Evolutionary conservation across 2,329 filamentous ascomycete species (phyloP), one percentile per base, ranked within the genome.

Genomic region (Trichoderma gracile): DNA sequence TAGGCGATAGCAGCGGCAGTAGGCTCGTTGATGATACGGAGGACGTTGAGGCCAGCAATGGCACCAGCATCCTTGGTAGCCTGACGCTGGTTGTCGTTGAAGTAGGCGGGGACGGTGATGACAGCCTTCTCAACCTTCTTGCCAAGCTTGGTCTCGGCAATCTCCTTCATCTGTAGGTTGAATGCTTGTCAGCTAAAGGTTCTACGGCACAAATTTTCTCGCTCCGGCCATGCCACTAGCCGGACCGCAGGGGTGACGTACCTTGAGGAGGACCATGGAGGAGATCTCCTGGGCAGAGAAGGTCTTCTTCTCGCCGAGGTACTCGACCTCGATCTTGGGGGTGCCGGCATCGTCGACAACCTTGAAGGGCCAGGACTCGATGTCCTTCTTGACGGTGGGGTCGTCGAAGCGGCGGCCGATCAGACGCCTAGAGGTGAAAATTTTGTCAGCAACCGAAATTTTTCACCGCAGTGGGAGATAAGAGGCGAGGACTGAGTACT

Each of bases 71-170:
- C 95, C 89, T 98, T 98, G 83, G 95, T 99, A 71, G 95, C 92
- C 84, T 98, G 95, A 83, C 95, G 91, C 86, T 99, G 95, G 86
- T 96, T 97, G 89, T 99, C 95, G 87, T 98, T 98, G 92, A 99
- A 99, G 88, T 99, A 99, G 78, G 95, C 95, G 65, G 95, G 95
- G 66, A 98, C 95, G 68, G 95, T 99, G 81, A 99, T 93, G 79
- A 99, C 95, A 70, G 95, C 95, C 89, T 98, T 98, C 83, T 95
- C 89, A 75, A 98, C 93, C 85, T 95, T 96, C 90, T 96, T 97
- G 81, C 93, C 95, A 74, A 99, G 89, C 88, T 99, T 98, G 81
- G 86, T 86, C 86, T 99, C 95, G 75, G 95, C 95, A 78, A 97
- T 93, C 83, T 99, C 95, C 87, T 97, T 96, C 94, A 98, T 97